Conservation (phyloP, 352 stramenopile genomes). For the Pythium utonaiense region DNA sequence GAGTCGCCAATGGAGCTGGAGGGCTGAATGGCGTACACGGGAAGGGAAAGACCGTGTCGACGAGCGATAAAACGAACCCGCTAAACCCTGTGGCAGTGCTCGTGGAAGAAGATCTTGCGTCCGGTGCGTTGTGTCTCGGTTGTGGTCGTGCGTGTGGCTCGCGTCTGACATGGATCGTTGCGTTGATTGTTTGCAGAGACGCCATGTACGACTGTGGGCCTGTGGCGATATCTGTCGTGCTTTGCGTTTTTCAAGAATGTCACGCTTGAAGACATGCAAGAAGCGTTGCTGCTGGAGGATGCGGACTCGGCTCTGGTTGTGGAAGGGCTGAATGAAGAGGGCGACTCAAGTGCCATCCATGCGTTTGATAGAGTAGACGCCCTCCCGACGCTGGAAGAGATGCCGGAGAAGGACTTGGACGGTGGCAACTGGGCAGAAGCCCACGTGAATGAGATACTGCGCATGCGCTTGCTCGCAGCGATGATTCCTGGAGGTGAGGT, state of each 20-base stretch:
- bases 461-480: conserved; percentile 16
- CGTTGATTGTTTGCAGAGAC: conserved; percentile 35
- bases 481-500: background rate
- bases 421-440: background rate
- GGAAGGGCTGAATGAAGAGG: conserved; percentile 2
- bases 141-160: background rate
- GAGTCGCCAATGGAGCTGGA: background rate
- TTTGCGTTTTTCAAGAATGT: conserved; percentile 67
- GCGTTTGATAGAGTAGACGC: background rate
- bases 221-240: conserved; percentile 64
- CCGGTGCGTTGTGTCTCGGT: conserved; percentile 26
- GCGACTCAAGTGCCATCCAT: background rate
- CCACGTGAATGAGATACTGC: conserved; percentile 1
- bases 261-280: conserved; percentile 53
- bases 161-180: background rate
- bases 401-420: background rate
- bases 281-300: conserved; percentile 58
- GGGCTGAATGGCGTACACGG: background rate
- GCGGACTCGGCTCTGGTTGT: background rate
- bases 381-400: background rate
- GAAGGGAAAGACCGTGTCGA: conserved; percentile 9
- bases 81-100: conserved; percentile 28
- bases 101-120: conserved; percentile 67
- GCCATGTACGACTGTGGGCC: conserved; percentile 56
- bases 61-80: conserved; percentile 25